Conservation (phyloP, 257 asterid genomes). For the Perilla frutescens region DNA sequence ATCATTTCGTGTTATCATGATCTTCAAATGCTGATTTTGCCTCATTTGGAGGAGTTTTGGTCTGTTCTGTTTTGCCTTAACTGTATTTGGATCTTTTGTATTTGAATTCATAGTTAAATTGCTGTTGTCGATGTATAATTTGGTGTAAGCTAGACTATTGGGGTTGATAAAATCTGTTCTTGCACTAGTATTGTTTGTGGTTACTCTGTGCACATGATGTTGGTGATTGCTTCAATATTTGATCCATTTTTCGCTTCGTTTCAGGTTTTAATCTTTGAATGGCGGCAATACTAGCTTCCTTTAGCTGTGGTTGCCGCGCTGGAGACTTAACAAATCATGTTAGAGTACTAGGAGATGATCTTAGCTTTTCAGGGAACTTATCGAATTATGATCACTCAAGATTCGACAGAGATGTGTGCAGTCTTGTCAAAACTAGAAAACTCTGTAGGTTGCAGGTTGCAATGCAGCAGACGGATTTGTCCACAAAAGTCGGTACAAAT, state of each 20-base stretch:
- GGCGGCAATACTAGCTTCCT: constrained; percentile 78
- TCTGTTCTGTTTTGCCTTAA: neutral
- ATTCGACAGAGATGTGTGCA: constrained; percentile 32
- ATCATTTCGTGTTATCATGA: neutral
- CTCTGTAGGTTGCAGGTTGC: constrained; percentile 40
- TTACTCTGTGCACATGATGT: neutral
- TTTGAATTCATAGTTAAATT: neutral
- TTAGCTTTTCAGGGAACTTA: constrained; percentile 55
- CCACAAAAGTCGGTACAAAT: constrained; percentile 51
- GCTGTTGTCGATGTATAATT: neutral
- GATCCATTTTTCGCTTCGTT: constrained; percentile 15
- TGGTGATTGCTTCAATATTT: neutral
- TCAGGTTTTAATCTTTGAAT: constrained; percentile 50
- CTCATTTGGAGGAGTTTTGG: neutral
- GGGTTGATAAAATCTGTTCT: neutral
- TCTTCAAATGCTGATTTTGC: neutral
- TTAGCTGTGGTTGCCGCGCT: constrained; percentile 64
- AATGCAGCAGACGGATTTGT: constrained; percentile 66
- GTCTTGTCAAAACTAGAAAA: constrained; percentile 38
- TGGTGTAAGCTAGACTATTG: neutral
- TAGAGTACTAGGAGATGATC: constrained; percentile 47
- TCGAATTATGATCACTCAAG: constrained; percentile 38
- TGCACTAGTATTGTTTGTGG: neutral
- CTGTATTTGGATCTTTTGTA: neutral
- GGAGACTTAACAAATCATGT: constrained; percentile 47